phyloP scores from a whole-genome alignment of 371 early-diverging fungal genomes.

The Mucor indicus region DNA sequence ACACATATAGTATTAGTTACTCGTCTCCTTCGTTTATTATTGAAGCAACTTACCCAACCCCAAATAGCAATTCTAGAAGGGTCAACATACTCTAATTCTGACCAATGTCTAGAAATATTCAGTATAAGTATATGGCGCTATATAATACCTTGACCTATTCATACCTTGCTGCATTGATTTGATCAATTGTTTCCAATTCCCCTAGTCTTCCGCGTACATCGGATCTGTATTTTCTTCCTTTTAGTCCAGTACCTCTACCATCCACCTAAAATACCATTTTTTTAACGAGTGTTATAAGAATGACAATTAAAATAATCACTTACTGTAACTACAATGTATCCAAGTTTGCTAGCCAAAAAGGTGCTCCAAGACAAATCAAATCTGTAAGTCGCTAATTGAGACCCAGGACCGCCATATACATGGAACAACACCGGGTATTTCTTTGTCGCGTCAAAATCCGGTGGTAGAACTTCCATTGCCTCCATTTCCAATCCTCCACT shows the following conservation, averaged over 20 bases:
- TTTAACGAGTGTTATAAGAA: too few species aligned
- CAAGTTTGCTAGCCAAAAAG: conserved; percentile 57
- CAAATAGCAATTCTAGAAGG: conserved; percentile 83
- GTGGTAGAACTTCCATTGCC: conserved; percentile 76
- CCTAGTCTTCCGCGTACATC: conserved; percentile 77
- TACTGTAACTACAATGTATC: conserved; percentile 68
- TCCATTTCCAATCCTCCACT: conserved; percentile 54
- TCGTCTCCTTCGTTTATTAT: too few species aligned
- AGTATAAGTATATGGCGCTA: background rate
- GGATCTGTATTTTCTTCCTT: conserved; percentile 78
- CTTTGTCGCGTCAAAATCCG: conserved; percentile 69
- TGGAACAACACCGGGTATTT: conserved; percentile 82
- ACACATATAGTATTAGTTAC: conserved; percentile 1
- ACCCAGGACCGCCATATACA: conserved; percentile 92
- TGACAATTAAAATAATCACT: too few species aligned
- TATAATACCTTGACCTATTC: too few species aligned
- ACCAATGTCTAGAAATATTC: conserved; percentile 41
- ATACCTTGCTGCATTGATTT: conserved; percentile 74
- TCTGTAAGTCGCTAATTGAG: conserved; percentile 71
- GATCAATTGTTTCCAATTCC: conserved; percentile 77
- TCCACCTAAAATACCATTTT: conserved; percentile 64
- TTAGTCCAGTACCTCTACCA: conserved; percentile 85
- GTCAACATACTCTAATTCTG: conserved; percentile 73
- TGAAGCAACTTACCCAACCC: conserved; percentile 94
- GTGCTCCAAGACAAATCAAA: conserved; percentile 70